Evolutionary conservation across 352 stramenopile species (phyloP).

Genomic region (Globisporangium splendens): DNA sequence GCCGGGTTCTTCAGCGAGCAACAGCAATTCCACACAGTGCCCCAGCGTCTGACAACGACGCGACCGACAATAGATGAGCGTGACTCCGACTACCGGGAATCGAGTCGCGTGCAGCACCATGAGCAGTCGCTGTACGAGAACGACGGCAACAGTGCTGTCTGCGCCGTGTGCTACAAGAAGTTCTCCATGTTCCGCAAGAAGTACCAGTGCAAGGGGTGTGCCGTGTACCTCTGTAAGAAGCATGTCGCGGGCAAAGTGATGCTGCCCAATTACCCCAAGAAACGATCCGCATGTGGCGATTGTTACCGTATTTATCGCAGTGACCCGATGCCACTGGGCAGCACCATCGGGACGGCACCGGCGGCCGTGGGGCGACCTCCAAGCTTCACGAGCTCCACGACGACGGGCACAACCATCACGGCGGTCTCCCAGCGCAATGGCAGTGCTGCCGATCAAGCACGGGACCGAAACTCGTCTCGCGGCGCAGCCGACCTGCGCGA

Average conservation of each 20-base stretch:
- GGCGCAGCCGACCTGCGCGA: neutral
- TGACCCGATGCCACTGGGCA: conserved; percentile 40
- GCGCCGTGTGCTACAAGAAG: conserved; percentile 82
- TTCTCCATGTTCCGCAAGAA: conserved; percentile 86
- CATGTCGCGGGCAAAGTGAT: conserved; percentile 75
- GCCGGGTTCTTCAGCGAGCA: conserved; percentile 6
- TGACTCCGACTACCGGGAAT: conserved; percentile 9
- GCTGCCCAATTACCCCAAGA: conserved; percentile 56
- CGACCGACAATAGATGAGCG: conserved; percentile 5
- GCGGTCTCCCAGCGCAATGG: conserved; percentile 3
- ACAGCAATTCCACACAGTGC: conserved; percentile 9
- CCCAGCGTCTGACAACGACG: conserved; percentile 1
- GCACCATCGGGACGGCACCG: conserved; percentile 11
- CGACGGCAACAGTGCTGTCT: conserved; percentile 57
- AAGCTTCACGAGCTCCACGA: conserved; percentile 14
- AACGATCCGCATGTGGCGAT: conserved; percentile 70
- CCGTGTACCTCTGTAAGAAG: conserved; percentile 72
- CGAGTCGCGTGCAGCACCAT: conserved; percentile 18
- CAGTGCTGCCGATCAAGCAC: neutral
- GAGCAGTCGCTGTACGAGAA: conserved; percentile 37
- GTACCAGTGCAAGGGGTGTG: conserved; percentile 84
- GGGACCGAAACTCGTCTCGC: conserved; percentile 11
- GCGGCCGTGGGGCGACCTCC: conserved; percentile 20
- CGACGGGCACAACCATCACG: conserved; percentile 9
- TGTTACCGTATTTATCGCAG: conserved; percentile 67